Evolutionary conservation across 352 stramenopile species (phyloP).

Genomic region (Hyaloperonospora brassicae): DNA sequence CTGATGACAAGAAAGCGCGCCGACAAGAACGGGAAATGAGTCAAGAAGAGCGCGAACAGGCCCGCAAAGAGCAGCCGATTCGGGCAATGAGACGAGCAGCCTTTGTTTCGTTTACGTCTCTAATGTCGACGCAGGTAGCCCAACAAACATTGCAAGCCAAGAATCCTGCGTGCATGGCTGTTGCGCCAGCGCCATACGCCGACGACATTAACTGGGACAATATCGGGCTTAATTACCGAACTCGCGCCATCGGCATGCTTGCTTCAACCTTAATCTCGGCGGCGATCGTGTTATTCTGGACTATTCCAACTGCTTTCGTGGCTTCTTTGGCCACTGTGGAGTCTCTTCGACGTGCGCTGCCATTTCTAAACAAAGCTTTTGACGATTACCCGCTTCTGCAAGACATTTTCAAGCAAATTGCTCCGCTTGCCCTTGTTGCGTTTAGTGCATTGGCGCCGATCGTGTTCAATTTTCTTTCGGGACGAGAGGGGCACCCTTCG

Average conservation of each 20-base stretch:
- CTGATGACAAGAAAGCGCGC: conserved; percentile 29
- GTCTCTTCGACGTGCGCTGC: conserved; percentile 47
- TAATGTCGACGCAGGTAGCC: conserved; percentile 60
- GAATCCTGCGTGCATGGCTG: conserved; percentile 44
- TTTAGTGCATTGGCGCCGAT: conserved; percentile 54
- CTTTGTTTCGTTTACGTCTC: conserved; percentile 72
- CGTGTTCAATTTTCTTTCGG: conserved; percentile 58
- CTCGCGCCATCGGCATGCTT: conserved; percentile 39
- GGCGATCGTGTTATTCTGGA: conserved; percentile 75
- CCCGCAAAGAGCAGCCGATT: conserved; percentile 43
- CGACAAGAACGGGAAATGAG: conserved; percentile 34
- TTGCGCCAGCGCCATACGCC: conserved; percentile 44
- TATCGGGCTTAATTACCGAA: conserved; percentile 48
- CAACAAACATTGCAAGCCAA: conserved; percentile 63
- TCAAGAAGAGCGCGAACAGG: conserved; percentile 39
- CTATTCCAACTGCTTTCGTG: conserved; percentile 71
- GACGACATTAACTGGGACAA: conserved; percentile 77
- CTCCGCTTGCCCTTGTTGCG: conserved; percentile 49
- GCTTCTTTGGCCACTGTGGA: conserved; percentile 63
- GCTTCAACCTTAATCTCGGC: conserved; percentile 49
- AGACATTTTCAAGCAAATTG: conserved; percentile 63
- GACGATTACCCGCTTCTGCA: conserved; percentile 52
- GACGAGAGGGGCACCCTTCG: conserved; percentile 58
- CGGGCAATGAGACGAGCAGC: conserved; percentile 56
- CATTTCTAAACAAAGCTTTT: conserved; percentile 58